Percentiles rank a stretch among this genome's conserved stretches.
phyloP scores from a whole-genome alignment of 2,329 filamentous ascomycete species.

The Leptographium wingfieldii region DNA sequence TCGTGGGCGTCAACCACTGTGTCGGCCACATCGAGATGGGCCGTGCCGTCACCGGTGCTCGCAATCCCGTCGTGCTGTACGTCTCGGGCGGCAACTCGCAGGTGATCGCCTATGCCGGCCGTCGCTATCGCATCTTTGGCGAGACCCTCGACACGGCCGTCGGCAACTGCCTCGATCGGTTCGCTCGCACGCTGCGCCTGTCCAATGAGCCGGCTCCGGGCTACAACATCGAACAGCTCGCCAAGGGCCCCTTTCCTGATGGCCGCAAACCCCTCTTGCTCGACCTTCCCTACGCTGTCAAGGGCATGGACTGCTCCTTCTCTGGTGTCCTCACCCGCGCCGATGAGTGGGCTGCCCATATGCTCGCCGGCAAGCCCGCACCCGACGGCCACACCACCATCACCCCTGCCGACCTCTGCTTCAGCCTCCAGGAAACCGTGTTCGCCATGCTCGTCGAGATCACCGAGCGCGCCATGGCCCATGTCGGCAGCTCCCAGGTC shows the following conservation, averaged over 20 bases:
- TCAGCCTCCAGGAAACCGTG: constrained; percentile 88
- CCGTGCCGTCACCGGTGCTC: constrained; percentile 75
- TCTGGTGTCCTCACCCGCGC: constrained; percentile 78
- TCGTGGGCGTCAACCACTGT: constrained; percentile 95
- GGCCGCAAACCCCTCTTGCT: constrained; percentile 56
- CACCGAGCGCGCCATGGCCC: constrained; percentile 95
- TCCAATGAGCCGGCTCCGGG: constrained; percentile 93
- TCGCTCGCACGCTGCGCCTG: constrained; percentile 81
- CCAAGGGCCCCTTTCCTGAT: constrained; percentile 29
- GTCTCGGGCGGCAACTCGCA: constrained; percentile 95
- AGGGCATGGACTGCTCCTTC: constrained; percentile 98
- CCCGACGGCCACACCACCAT: constrained; percentile 50
- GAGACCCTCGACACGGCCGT: constrained; percentile 96
- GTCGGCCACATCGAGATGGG: constrained; percentile 99
- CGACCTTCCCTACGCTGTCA: constrained; percentile 89
- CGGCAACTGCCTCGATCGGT: constrained; percentile 92
- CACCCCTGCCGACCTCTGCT: constrained; percentile 78
- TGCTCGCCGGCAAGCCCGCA: constrained; percentile 32
- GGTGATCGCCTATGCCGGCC: constrained; percentile 91
- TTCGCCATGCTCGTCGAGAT: constrained; percentile 98
- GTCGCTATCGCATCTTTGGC: constrained; percentile 93
- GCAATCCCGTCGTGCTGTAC: constrained; percentile 89
- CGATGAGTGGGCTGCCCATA: constrained; percentile 64
- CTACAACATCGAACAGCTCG: constrained; percentile 95
- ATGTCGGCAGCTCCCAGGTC: constrained; percentile 83